These are phyloP conservation scores for Amniculicola lignicola DNA, from an alignment of 495 filamentous ascomycete genomes.

Conservation along the genomic window DNA sequence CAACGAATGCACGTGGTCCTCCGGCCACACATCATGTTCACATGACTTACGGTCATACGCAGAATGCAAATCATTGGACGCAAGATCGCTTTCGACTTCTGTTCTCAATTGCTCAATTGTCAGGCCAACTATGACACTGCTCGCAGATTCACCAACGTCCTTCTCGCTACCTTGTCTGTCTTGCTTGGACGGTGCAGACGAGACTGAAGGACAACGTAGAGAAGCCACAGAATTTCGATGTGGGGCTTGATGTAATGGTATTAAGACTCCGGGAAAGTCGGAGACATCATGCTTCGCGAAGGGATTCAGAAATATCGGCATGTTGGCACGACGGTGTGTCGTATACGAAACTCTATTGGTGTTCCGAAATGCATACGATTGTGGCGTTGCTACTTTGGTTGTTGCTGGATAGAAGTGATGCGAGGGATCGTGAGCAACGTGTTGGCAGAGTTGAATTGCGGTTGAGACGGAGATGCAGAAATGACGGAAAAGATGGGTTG, in stretches of 20 bases:
- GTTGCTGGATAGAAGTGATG: too few species aligned
- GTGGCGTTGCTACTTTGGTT: too few species aligned
- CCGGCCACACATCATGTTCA: too few species aligned
- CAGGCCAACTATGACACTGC: constrained; percentile 23
- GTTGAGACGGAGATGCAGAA: too few species aligned
- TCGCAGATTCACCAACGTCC: constrained; percentile 38
- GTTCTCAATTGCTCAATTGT: constrained; percentile 50
- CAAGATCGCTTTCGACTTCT: constrained; percentile 49
- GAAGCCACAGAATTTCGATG: constrained; percentile 35
- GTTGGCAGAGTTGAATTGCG: too few species aligned
- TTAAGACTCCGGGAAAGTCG: constrained; percentile 52
- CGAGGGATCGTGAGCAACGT: too few species aligned
- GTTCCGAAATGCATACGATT: too few species aligned
- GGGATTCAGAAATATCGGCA: constrained; percentile 46
- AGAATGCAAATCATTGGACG: constrained; percentile 48
- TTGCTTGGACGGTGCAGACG: neutral
- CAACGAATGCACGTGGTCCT: neutral
- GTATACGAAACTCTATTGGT: too few species aligned
- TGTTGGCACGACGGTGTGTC: constrained; percentile 19
- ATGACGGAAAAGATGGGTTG: too few species aligned
- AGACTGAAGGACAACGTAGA: constrained; percentile 19
- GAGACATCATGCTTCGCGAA: constrained; percentile 50
- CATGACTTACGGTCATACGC: constrained; percentile 54
- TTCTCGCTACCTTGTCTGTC: constrained; percentile 31
- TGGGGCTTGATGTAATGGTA: constrained; percentile 49